phyloP scores from a whole-genome alignment of 2,329 filamentous ascomycete species.

The Venturia oleaginea region DNA sequence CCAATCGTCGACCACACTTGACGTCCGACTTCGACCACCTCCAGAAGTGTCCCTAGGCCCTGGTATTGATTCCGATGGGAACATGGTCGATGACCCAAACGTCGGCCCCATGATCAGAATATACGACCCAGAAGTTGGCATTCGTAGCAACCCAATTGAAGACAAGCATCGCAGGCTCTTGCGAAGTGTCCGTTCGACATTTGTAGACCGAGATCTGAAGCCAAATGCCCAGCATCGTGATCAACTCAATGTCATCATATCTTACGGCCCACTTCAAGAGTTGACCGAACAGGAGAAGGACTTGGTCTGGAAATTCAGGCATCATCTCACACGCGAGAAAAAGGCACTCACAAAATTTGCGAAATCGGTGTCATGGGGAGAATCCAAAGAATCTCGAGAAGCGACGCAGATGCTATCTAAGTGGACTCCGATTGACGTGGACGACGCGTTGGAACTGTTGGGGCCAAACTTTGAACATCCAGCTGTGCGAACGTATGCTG shows the following conservation, averaged over 20 bases:
- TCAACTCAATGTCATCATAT: conserved; percentile 75
- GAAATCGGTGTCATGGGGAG: conserved; percentile 93
- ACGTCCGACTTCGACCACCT: conserved; percentile 65
- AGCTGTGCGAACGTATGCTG: conserved; percentile 83
- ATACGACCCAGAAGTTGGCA: conserved; percentile 87
- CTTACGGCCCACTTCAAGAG: conserved; percentile 84
- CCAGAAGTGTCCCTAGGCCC: conserved; percentile 87
- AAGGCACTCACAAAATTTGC: conserved; percentile 88
- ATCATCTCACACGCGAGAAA: conserved; percentile 89
- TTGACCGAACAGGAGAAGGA: conserved; percentile 89
- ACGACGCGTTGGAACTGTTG: conserved; percentile 88
- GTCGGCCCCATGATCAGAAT: conserved; percentile 65
- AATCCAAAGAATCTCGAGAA: conserved; percentile 75
- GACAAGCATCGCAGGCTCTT: conserved; percentile 89
- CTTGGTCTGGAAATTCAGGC: conserved; percentile 93
- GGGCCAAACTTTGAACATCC: conserved; percentile 87
- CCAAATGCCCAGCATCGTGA: conserved; percentile 94
- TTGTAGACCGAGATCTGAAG: conserved; percentile 88
- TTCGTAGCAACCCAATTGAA: conserved; percentile 86
- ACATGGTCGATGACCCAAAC: conserved; percentile 41
- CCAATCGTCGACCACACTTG: conserved; percentile 55
- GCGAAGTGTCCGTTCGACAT: conserved; percentile 85
- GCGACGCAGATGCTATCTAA: conserved; percentile 82
- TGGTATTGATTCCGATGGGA: conserved; percentile 65
- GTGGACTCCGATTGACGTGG: conserved; percentile 95